Base-by-base conservation (phyloP, 108 stramenopile genomes). In the Skeletonema costatum region DNA sequence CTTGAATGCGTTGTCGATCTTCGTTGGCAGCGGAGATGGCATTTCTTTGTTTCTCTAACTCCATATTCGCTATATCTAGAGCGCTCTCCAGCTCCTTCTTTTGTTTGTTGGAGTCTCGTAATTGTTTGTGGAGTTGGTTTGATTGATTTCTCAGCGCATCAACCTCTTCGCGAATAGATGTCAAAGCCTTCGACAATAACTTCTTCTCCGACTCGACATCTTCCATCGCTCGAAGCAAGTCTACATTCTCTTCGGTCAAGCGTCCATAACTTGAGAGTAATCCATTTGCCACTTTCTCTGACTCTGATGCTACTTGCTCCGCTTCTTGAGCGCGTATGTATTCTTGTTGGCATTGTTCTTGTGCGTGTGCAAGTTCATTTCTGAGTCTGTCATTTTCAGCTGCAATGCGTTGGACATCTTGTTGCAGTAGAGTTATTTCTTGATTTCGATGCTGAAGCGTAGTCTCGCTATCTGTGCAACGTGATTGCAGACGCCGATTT, bases 191-290 rank as follows among this genome's bases (percentile, higher is more conserved):
- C 6, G 21, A 44, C 65, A 75, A 32, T 16, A 51, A 29, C 10
- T 60, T 13, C 51, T 68, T 60, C 33, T 82, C 81, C 1, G 48
- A 21, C 3, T 71, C 64, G 17, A 39, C n/a, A 39, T 82, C 70
- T 39, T 70, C 65, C 41, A 60, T 60, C 1, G 53, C 70, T 3
- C 74, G 74, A 9, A 66, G 73, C 58, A 81, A 58, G 63, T 35
- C 81, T 30, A 82, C 73, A 68, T 82, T 82, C 21, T 70, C 81
- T 38, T 75, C 74, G 14, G 74, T 75, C 21, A 82, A 42, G 1
- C 66, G 70, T 4, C 70, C 81, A 31, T 71, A 71, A 53, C 69
- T 75, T 38, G 81, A 31, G 32, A 82, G 74, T n/a, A 82, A 38
- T 13, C 58, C 44, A 62, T 82, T 59, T 9, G 74, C 66, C 9